Conservation (phyloP, 495 filamentous ascomycete species). For the Penicillium manginii region DNA sequence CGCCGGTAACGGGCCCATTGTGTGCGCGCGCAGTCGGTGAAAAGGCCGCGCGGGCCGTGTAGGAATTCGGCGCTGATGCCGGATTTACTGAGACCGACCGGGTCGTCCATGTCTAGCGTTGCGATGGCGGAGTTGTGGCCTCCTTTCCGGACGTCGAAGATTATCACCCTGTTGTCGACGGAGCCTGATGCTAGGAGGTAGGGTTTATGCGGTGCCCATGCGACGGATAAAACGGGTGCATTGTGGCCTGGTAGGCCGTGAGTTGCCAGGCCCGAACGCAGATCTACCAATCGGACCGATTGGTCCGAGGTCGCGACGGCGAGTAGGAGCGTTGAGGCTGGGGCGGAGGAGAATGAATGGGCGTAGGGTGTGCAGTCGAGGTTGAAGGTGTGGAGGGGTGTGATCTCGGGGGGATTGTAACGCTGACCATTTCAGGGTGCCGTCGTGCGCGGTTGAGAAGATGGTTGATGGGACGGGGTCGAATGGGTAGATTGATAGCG, state of each 20-base stretch:
- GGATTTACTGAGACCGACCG: constrained; percentile 58
- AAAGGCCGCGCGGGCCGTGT: constrained; percentile 47
- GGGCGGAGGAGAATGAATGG: constrained; percentile 74
- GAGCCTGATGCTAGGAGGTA: constrained; percentile 79
- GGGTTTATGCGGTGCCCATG: constrained; percentile 79
- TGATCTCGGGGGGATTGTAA: constrained; percentile 57
- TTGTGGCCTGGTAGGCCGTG: constrained; percentile 78
- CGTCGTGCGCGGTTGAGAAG: constrained; percentile 81
- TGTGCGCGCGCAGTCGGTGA: constrained; percentile 65
- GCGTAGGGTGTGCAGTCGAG: constrained; percentile 74
- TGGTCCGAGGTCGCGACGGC: constrained; percentile 84
- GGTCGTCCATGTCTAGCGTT: constrained; percentile 79
- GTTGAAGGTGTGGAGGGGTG: constrained; percentile 63
- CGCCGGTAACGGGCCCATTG: constrained; percentile 75
- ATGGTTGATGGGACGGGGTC: constrained; percentile 72
- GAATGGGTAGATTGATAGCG: constrained; percentile 86
- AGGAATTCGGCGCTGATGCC: constrained; percentile 25
- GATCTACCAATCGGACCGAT: constrained; percentile 77
- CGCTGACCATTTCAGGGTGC: constrained; percentile 78
- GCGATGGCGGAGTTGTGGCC: constrained; percentile 64
- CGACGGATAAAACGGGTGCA: constrained; percentile 70
- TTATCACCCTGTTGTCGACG: constrained; percentile 73
- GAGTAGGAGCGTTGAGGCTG: constrained; percentile 70
- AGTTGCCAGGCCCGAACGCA: constrained; percentile 73
- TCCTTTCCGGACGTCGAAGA: constrained; percentile 85